Percentiles rank a stretch among this genome's conserved stretches.
Evolutionary conservation across 2,329 filamentous ascomycete genomes (phyloP).

Genomic region (Scytalidium sp.): DNA sequence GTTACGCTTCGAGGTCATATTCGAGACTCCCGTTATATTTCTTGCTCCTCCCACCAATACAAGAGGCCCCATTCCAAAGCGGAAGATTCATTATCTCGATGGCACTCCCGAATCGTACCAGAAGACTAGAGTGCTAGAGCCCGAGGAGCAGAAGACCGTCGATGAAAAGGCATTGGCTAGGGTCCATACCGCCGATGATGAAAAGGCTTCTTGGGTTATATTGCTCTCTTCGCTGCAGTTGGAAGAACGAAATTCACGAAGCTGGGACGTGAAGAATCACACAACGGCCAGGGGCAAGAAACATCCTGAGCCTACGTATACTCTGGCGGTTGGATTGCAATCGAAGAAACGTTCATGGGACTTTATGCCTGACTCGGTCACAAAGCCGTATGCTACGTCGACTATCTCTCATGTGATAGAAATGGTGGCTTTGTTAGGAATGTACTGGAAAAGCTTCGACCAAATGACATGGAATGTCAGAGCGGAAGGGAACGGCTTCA

Average conservation of each 20-base stretch:
- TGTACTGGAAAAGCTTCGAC: conserved; percentile 59
- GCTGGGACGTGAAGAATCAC: conserved; percentile 32
- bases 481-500: conserved; percentile 34
- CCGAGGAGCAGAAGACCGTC: conserved; percentile 8
- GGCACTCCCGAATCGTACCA: conserved; percentile 20
- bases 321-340: conserved; percentile 24
- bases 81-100: conserved; percentile 21
- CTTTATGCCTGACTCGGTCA: conserved; percentile 32
- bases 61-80: conserved; percentile 20
- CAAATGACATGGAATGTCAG: conserved; percentile 46
- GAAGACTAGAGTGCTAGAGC: conserved; percentile 16
- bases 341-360: conserved; percentile 33
- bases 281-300: not conserved
- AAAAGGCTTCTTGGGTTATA: conserved; percentile 52
- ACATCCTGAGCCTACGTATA: conserved; percentile 13
- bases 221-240: conserved; percentile 47
- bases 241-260: conserved; percentile 46
- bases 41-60: conserved; percentile 22
- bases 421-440: conserved; percentile 35
- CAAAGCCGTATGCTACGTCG: conserved; percentile 31
- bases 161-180: conserved; percentile 11
- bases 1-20: conserved; percentile 34
- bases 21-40: conserved; percentile 32
- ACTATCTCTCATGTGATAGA: conserved; percentile 32
- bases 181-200: conserved; percentile 54